phyloP scores from a whole-genome alignment of 371 early-diverging fungal species.

The Entomophthora muscae region DNA sequence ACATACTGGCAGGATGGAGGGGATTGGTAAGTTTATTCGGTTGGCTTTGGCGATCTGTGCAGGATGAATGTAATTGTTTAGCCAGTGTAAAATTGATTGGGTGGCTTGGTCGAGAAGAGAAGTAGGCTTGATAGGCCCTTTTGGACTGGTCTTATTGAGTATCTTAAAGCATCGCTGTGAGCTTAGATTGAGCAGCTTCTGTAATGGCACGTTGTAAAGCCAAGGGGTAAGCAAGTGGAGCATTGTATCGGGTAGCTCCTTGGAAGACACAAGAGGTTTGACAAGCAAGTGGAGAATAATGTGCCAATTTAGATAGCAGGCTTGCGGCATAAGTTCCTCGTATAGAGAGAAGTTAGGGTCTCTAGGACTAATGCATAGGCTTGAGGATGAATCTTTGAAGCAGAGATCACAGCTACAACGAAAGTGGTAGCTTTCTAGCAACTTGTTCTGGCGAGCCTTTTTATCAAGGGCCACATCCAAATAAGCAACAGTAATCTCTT shows the following conservation, averaged over 20 bases:
- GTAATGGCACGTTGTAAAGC: neutral
- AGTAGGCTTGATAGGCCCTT: neutral
- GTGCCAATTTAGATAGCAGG: neutral
- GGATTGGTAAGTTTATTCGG: neutral
- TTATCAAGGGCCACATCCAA: neutral
- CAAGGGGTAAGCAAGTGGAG: neutral
- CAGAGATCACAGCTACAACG: neutral
- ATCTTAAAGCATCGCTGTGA: too few species aligned
- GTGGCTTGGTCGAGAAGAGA: neutral
- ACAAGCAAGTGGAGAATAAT: neutral
- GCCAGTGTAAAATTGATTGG: neutral
- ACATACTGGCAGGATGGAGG: neutral
- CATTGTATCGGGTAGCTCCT: neutral
- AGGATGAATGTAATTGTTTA: neutral
- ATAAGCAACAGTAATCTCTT: neutral
- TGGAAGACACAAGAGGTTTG: neutral
- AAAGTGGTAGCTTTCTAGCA: neutral
- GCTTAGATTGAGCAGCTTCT: too few species aligned
- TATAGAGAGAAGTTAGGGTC: neutral
- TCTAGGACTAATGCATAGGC: neutral
- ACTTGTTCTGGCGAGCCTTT: neutral
- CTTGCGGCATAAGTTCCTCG: neutral
- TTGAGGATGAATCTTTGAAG: neutral
- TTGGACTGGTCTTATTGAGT: too few species aligned
- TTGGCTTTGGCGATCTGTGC: neutral